These are phyloP conservation scores for Dendrostoma leiphaemia DNA, from an alignment of 2,329 filamentous ascomycete genomes.

Conservation along the genomic window DNA sequence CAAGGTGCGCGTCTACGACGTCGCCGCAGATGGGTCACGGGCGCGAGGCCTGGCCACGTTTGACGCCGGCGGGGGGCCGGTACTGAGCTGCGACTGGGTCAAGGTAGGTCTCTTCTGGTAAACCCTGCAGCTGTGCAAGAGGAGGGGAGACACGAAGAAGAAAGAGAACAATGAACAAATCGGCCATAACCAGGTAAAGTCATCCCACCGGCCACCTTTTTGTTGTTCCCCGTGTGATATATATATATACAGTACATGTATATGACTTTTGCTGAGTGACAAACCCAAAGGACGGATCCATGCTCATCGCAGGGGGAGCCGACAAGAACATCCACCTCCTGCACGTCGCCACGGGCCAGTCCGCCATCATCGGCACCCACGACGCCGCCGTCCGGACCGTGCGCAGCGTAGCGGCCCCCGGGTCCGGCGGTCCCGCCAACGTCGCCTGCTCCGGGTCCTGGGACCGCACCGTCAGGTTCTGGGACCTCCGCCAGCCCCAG, in stretches of 20 bases:
- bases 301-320: conserved; percentile 30
- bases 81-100: conserved; percentile 35
- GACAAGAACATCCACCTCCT: conserved; percentile 31
- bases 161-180: conserved; percentile 23
- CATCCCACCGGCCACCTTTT: background rate
- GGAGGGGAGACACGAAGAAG: background rate
- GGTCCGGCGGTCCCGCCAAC: conserved; percentile 27
- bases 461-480: conserved; percentile 57
- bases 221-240: too few relatives aligned
- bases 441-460: conserved; percentile 37
- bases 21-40: conserved; percentile 20
- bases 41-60: conserved; percentile 26
- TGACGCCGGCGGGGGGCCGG: conserved; percentile 24
- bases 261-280: background rate
- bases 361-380: conserved; percentile 28
- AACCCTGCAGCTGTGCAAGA: background rate
- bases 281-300: conserved; percentile 30
- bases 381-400: conserved; percentile 30
- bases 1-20: conserved; percentile 34
- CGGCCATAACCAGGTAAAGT: conserved; percentile 22
- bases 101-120: conserved; percentile 33
- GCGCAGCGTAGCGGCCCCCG: conserved; percentile 28
- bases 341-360: conserved; percentile 27
- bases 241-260: too few relatives aligned
- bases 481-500: conserved; percentile 48